Evolutionary conservation across 495 filamentous ascomycete genomes (phyloP).

Genomic region (Pseudevernia furfuracea): DNA sequence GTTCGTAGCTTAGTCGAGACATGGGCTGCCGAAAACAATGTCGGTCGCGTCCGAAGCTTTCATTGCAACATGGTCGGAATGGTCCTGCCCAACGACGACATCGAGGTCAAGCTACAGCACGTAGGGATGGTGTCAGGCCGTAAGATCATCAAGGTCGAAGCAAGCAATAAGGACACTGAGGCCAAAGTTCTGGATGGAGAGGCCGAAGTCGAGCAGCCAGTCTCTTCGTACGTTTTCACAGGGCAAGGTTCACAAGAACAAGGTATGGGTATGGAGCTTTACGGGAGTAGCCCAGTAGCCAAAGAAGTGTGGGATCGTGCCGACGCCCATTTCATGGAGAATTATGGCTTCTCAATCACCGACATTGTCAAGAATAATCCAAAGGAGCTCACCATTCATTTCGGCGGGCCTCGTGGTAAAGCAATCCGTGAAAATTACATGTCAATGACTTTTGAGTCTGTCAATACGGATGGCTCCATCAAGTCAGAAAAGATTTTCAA

Average conservation of each 20-base stretch:
- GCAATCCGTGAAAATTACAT: slow-evolving; percentile 98
- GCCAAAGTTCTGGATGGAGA: slow-evolving; percentile 93
- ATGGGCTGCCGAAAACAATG: slow-evolving; percentile 97
- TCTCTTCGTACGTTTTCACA: slow-evolving; percentile 94
- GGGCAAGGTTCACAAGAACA: slow-evolving; percentile 97
- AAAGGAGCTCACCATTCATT: slow-evolving; percentile 97
- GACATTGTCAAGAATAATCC: slow-evolving; percentile 99
- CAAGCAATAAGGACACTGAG: slow-evolving; percentile 84
- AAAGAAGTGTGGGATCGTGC: slow-evolving; percentile 98
- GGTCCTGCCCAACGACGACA: slow-evolving; percentile 93
- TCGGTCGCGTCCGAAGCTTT: slow-evolving; percentile 94
- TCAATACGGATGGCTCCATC: slow-evolving; percentile 78
- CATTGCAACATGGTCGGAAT: slow-evolving; percentile 92
- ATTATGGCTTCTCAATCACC: slow-evolving; percentile 95
- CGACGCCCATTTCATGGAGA: slow-evolving; percentile 96
- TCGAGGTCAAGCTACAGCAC: slow-evolving; percentile 89
- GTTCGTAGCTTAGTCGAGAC: slow-evolving; percentile 98
- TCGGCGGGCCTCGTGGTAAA: slow-evolving; percentile 92
- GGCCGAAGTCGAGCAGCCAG: slow-evolving; percentile 97
- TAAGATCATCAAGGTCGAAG: slow-evolving; percentile 98
- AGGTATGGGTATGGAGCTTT: slow-evolving; percentile 99
- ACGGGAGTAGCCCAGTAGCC: slow-evolving; percentile 82
- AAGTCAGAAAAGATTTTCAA: slow-evolving; percentile 99
- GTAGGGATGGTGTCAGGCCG: slow-evolving; percentile 96
- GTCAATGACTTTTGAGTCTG: slow-evolving; percentile 98